Evolutionary conservation across 2,329 filamentous ascomycete species (phyloP).

Genomic region (Aspergillus niger): DNA sequence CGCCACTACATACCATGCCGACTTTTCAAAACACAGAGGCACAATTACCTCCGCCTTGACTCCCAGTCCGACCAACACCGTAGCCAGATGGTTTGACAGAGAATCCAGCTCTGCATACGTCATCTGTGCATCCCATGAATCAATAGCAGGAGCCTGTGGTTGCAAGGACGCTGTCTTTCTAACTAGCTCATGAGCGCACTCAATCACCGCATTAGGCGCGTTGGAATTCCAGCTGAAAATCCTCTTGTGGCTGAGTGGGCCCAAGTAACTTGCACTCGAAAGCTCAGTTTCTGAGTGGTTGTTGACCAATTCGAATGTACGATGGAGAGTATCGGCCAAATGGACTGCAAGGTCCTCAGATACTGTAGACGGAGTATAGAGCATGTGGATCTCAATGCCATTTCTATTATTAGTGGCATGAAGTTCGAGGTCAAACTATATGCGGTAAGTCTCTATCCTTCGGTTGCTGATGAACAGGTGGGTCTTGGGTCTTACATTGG

Average conservation of each 20-base stretch:
- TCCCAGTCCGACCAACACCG: constrained; percentile 31
- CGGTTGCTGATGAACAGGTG: background rate
- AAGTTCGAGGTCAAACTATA: background rate
- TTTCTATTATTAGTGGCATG: background rate
- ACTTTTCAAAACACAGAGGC: constrained; percentile 30
- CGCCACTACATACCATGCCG: constrained; percentile 26
- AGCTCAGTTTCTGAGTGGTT: background rate
- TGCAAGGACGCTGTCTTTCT: background rate
- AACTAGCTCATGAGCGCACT: constrained; percentile 6
- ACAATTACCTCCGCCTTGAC: constrained; percentile 30
- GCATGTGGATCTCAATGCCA: background rate
- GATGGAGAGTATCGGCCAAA: background rate
- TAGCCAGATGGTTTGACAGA: constrained; percentile 32
- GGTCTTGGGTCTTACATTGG: background rate
- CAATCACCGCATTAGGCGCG: background rate
- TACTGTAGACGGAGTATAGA: background rate
- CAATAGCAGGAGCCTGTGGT: constrained; percentile 14
- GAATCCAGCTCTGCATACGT: constrained; percentile 30
- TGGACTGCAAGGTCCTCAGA: background rate
- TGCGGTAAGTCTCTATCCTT: background rate
- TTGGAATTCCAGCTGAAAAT: background rate
- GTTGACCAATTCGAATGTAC: background rate
- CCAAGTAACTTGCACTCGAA: background rate
- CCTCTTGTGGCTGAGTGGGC: background rate
- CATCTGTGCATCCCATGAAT: constrained; percentile 30